Percentiles rank a stretch among this genome's conserved stretches.
Evolutionary conservation across 768 basidiomycete genomes (phyloP).

Genomic region (Tubosaeta brunneosetosa): DNA sequence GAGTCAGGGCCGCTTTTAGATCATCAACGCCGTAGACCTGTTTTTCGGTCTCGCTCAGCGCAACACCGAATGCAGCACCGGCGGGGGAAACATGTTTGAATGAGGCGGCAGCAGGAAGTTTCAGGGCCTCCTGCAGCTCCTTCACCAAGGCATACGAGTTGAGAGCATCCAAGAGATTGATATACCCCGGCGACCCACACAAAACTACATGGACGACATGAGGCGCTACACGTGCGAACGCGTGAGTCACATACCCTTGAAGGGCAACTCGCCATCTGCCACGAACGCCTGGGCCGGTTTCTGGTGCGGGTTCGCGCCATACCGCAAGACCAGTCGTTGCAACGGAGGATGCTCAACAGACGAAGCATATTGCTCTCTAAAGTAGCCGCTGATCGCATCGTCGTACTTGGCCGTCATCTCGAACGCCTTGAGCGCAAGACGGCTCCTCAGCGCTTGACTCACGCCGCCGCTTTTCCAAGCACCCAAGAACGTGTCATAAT

Average conservation of each 20-base stretch:
- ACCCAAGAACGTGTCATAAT: slow-evolving; percentile 78
- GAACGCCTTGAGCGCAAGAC: slow-evolving; percentile 93
- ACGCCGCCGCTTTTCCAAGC: slow-evolving; percentile 78
- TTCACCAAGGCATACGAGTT: slow-evolving; percentile 96
- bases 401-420: slow-evolving; percentile 96
- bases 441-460: slow-evolving; percentile 63
- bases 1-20: slow-evolving; percentile 82
- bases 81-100: slow-evolving; percentile 99
- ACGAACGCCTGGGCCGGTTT: slow-evolving; percentile 98
- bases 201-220: slow-evolving; percentile 49
- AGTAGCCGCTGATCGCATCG: slow-evolving; percentile 93
- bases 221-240: not conserved
- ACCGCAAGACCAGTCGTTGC: slow-evolving; percentile 83
- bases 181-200: slow-evolving; percentile 94
- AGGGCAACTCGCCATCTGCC: slow-evolving; percentile 81
- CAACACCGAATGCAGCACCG: slow-evolving; percentile 89
- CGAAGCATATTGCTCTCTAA: slow-evolving; percentile 91
- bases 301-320: slow-evolving; percentile 98
- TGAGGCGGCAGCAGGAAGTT: slow-evolving; percentile 92
- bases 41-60: slow-evolving; percentile 78
- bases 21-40: slow-evolving; percentile 97
- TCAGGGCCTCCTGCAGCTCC: slow-evolving; percentile 83
- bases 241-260: slow-evolving; percentile 61
- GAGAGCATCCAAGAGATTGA: slow-evolving; percentile 95
- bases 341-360: slow-evolving; percentile 73